Percentiles rank a stretch among this genome's conserved stretches.
Evolutionary conservation across 2,329 filamentous ascomycete genomes (phyloP).

Genomic region (Pseudopyrenochaeta lycopersici): DNA sequence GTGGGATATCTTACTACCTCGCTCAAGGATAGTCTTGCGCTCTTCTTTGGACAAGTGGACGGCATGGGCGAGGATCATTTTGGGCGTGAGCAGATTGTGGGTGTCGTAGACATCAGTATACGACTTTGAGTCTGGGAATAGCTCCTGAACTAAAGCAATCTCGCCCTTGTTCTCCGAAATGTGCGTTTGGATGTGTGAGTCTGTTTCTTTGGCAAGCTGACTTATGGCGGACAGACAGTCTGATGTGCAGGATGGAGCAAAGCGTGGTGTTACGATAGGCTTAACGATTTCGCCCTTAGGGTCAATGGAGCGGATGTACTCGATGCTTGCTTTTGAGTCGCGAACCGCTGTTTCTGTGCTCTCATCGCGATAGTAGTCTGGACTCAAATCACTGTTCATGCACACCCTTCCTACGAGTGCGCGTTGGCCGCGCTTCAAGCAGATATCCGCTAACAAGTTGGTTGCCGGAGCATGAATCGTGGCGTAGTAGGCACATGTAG

Average conservation of each 20-base stretch:
- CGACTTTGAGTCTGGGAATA: slow-evolving; percentile 71
- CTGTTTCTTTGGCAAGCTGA: slow-evolving; percentile 67
- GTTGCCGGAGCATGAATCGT: slow-evolving; percentile 87
- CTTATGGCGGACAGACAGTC: slow-evolving; percentile 71
- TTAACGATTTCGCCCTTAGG: slow-evolving; percentile 70
- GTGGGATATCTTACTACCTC: slow-evolving; percentile 76
- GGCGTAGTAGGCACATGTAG: slow-evolving; percentile 92
- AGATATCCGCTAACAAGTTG: slow-evolving; percentile 89
- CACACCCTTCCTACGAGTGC: slow-evolving; percentile 94
- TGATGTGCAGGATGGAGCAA: slow-evolving; percentile 64
- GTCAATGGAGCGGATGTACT: slow-evolving; percentile 73
- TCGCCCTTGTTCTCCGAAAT: slow-evolving; percentile 84
- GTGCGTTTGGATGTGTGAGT: slow-evolving; percentile 84
- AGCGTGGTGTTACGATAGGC: slow-evolving; percentile 80
- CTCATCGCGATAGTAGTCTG: slow-evolving; percentile 81
- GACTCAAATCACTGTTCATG: slow-evolving; percentile 80
- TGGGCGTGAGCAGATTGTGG: slow-evolving; percentile 71
- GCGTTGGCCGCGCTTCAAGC: slow-evolving; percentile 80
- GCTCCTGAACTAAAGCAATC: slow-evolving; percentile 71
- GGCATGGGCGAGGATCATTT: slow-evolving; percentile 86
- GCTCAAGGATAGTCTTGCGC: slow-evolving; percentile 67
- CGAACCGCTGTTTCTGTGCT: slow-evolving; percentile 69
- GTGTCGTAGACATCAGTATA: slow-evolving; percentile 85
- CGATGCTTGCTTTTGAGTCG: slow-evolving; percentile 52
- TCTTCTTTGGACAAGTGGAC: slow-evolving; percentile 78